Percentiles rank a stretch among this genome's conserved stretches.
These are phyloP conservation scores for Flaveria ramosissima DNA, from an alignment of 129 eudicot species.

Conservation along the genomic window DNA sequence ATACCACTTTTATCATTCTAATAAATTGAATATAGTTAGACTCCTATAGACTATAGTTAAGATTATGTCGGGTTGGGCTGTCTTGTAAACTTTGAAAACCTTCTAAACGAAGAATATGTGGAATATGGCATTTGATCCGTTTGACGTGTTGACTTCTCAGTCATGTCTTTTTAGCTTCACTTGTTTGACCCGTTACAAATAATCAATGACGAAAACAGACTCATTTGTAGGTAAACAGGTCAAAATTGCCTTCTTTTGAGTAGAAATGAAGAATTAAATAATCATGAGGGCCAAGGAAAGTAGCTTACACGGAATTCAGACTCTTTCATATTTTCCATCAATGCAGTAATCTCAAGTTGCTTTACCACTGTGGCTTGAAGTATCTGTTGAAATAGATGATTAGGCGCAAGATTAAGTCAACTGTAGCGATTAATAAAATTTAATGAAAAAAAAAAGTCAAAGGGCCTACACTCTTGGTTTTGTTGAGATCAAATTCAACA, in stretches of 20 bases:
- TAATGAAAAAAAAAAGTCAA: constrained; percentile 17
- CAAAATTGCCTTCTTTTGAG: background rate
- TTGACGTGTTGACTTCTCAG: too few species aligned
- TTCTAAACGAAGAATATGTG: background rate
- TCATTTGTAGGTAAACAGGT: background rate
- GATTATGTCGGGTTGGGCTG: background rate
- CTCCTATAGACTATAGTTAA: background rate
- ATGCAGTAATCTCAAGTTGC: constrained; percentile 60
- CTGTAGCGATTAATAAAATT: background rate
- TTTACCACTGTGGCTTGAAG: constrained; percentile 70
- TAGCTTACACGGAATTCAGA: constrained; percentile 60
- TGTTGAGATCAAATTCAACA: constrained; percentile 77
- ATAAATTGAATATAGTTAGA: background rate
- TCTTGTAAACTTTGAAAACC: background rate
- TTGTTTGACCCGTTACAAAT: background rate
- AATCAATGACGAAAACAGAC: background rate
- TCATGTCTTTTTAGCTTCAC: background rate
- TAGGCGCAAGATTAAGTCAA: background rate
- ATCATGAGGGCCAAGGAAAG: constrained; percentile 13
- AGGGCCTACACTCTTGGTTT: constrained; percentile 71
- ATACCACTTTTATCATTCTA: background rate
- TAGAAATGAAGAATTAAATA: background rate
- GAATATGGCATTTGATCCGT: background rate
- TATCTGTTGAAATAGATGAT: constrained; percentile 42
- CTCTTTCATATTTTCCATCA: constrained; percentile 56